These are phyloP conservation scores for Coemansia sp. DNA, from an alignment of 192 early-diverging fungal genomes.

Conservation along the genomic window DNA sequence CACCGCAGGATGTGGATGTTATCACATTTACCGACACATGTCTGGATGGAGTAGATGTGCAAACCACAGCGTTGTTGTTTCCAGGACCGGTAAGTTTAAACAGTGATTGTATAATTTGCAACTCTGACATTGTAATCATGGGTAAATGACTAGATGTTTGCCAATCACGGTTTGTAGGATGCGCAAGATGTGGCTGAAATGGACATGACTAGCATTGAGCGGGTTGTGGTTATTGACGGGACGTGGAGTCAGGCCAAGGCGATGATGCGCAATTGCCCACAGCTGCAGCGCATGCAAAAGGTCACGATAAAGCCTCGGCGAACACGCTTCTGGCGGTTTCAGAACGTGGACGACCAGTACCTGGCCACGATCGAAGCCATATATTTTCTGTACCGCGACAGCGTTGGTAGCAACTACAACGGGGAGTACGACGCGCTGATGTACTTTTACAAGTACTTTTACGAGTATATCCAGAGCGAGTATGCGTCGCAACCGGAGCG, in stretches of 20 bases:
- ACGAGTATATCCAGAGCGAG: constrained; percentile 75
- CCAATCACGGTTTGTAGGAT: constrained; percentile 22
- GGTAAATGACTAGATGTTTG: no score
- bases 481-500: constrained; percentile 65
- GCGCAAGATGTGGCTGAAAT: constrained; percentile 69
- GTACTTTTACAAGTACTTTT: constrained; percentile 90
- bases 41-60: constrained; percentile 61
- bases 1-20: constrained; percentile 66
- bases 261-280: constrained; percentile 54
- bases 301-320: constrained; percentile 68
- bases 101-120: no score
- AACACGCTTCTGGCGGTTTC: constrained; percentile 92
- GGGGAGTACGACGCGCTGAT: constrained; percentile 86
- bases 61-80: constrained; percentile 72
- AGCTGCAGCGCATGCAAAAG: constrained; percentile 52
- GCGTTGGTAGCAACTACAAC: constrained; percentile 57
- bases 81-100: constrained; percentile 60
- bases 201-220: constrained; percentile 64
- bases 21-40: constrained; percentile 53
- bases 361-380: constrained; percentile 95
- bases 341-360: constrained; percentile 66
- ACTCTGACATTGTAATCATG: no score
- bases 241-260: constrained; percentile 86
- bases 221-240: constrained; percentile 88
- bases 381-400: constrained; percentile 89